Conservation (phyloP, 306 rosid species). For the Luffa aegyptiaca region DNA sequence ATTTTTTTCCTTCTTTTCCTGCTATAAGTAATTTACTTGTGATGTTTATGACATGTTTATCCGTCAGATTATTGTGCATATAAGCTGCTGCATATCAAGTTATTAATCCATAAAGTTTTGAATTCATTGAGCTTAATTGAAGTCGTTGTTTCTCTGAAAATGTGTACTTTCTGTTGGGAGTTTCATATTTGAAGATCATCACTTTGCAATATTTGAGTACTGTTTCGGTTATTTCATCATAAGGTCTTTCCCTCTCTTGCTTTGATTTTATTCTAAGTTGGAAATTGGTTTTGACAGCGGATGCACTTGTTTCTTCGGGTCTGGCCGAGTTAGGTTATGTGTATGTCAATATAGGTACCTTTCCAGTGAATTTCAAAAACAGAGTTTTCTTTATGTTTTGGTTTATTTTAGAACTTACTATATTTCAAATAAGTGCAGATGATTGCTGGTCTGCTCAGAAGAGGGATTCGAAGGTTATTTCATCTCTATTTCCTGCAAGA, state of each 20-base stretch:
- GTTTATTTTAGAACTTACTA: slow-evolving; percentile 9
- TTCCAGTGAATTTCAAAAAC: slow-evolving; percentile 9
- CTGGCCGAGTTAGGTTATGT: slow-evolving; percentile 83
- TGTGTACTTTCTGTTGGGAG: background rate
- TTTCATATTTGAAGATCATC: background rate
- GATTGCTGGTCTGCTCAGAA: slow-evolving; percentile 69
- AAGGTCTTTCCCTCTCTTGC: background rate
- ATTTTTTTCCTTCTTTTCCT: background rate
- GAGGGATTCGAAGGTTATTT: slow-evolving; percentile 51
- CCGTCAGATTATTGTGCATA: background rate
- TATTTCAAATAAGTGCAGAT: slow-evolving; percentile 44
- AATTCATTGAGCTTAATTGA: background rate
- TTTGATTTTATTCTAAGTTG: background rate
- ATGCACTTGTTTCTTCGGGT: slow-evolving; percentile 80
- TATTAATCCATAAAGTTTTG: background rate
- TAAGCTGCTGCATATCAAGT: background rate
- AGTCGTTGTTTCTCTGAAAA: background rate
- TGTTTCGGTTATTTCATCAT: background rate
- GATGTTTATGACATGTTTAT: background rate
- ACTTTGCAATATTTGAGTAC: background rate
- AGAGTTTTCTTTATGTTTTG: slow-evolving; percentile 1
- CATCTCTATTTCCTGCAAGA: slow-evolving; percentile 6
- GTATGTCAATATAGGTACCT: slow-evolving; percentile 73
- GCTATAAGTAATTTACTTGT: background rate
- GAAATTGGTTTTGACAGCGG: slow-evolving; percentile 50